Base-by-base conservation (phyloP, 108 stramenopile species). In the Skeletonema tropicum region DNA sequence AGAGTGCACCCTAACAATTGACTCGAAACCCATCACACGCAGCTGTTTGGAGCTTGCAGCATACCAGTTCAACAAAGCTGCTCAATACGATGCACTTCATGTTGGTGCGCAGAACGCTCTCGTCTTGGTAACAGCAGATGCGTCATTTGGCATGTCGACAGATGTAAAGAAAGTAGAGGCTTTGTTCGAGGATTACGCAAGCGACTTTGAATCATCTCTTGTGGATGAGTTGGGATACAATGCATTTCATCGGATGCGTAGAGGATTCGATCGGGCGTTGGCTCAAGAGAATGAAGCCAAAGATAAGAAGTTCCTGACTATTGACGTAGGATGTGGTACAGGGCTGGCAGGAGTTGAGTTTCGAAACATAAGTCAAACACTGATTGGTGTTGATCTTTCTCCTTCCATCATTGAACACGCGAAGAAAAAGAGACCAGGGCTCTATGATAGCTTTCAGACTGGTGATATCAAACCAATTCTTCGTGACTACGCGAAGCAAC, bases 281-380 rank as follows among this genome's bases (percentile, higher is more conserved):
- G 75, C 68, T 64, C 60, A 73, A 19, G 25, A 74, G 60, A 77
- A 76, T 30, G 52, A 75, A 6, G 17, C 10, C 19, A 64, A 17
- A 23, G 32, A 39, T 0, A 59, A 35, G 60, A 84, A 52, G 45
- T 91, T 88, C 65, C 38, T 62, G 39, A 15, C 89, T 1, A 55
- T 92, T 8, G 91, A 92, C 35, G 91, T 87, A 10, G 91, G 91
- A 39, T 89, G 91, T 72, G 91, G 91, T 25, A 92, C 91, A 4
- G 91, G 91, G 0, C 60, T 92, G 19, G 89, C 86, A 10, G 91
- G 91, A 68, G 91, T 87, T 46, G 89, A 89, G 79, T 92, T 92
- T 68, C 86, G 91, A 58, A 89, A 92, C 30, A 64, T 90, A 6
- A 92, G 91, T 70, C 41, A 75, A 23, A 30, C 76, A 39, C 49